Evolutionary conservation across 148 eudicot species (phyloP).

Genomic region (Amaranthus palmeri): DNA sequence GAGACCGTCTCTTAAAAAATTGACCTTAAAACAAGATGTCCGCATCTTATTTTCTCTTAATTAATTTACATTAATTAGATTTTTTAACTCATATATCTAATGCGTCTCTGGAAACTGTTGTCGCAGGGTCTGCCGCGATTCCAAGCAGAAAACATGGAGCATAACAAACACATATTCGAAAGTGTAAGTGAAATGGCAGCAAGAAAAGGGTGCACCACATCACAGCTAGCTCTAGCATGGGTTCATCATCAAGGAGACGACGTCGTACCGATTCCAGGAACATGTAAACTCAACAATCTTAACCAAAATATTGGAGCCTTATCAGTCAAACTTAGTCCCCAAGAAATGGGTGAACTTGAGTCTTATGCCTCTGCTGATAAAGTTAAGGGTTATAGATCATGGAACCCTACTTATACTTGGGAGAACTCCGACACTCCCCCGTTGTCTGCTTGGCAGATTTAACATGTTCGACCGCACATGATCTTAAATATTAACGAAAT

Average conservation of each 20-base stretch:
- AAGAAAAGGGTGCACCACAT: constrained; percentile 25
- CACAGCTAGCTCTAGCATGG: constrained; percentile 25
- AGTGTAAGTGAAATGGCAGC: constrained; percentile 21
- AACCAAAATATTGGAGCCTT: constrained; percentile 19
- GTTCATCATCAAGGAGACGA: constrained; percentile 24
- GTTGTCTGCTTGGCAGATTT: constrained; percentile 6
- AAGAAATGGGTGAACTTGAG: constrained; percentile 25
- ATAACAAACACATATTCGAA: constrained; percentile 13
- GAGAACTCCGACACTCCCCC: constrained; percentile 16
- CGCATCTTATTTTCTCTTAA: too few relatives aligned
- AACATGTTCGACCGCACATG: too few relatives aligned
- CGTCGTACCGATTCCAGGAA: constrained; percentile 27
- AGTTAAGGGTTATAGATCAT: constrained; percentile 12
- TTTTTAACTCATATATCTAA: too few relatives aligned
- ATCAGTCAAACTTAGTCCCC: constrained; percentile 15
- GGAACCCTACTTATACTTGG: neutral
- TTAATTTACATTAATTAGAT: too few relatives aligned
- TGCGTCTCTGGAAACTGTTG: too few relatives aligned
- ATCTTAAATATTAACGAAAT: too few relatives aligned
- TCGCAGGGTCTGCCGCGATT: constrained; percentile 21
- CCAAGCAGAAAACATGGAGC: constrained; percentile 23
- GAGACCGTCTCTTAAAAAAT: too few relatives aligned
- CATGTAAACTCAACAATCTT: constrained; percentile 19
- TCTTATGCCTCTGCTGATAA: constrained; percentile 11
- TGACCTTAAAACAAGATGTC: too few relatives aligned